A percentile compares a stretch with the other conserved stretches of the same genome.
These are phyloP conservation scores for Tetrastigma voinierianum DNA, from an alignment of 164 flowering plant species.

Conservation along the genomic window DNA sequence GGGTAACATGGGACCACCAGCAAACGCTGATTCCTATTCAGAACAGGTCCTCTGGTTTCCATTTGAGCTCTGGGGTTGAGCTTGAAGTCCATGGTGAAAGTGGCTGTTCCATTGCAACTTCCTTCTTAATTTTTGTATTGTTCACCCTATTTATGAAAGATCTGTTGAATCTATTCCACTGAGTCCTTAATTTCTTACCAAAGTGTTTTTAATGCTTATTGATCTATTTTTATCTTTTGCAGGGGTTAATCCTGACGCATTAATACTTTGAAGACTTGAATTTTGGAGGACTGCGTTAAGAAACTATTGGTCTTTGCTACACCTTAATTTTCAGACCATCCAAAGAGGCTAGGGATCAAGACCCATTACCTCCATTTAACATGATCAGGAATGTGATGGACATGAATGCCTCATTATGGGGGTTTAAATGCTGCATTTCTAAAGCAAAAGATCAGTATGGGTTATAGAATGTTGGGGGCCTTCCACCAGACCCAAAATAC, in stretches of 20 bases:
- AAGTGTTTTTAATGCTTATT: conserved; percentile 4
- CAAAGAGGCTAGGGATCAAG: no score
- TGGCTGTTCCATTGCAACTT: conserved; percentile 27
- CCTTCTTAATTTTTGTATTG: neutral
- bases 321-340: conserved; percentile 40
- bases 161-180: neutral
- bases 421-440: no score
- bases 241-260: conserved; percentile 79
- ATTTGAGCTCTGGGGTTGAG: conserved; percentile 48
- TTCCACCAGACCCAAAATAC: conserved; percentile 1
- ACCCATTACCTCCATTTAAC: no score
- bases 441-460: no score
- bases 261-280: conserved; percentile 67
- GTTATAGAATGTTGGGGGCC: conserved; percentile 66
- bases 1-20: conserved; percentile 76
- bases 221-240: conserved; percentile 27
- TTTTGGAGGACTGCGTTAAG: conserved; percentile 63
- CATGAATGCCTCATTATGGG: no score
- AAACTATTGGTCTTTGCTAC: conserved; percentile 95
- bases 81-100: conserved; percentile 87
- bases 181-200: conserved; percentile 5
- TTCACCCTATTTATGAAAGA: neutral
- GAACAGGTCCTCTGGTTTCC: conserved; percentile 65
- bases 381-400: no score
- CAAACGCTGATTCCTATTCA: conserved; percentile 79